These are phyloP conservation scores for Orbilia javanica DNA, from an alignment of 2,329 filamentous ascomycete species.

Conservation along the genomic window DNA sequence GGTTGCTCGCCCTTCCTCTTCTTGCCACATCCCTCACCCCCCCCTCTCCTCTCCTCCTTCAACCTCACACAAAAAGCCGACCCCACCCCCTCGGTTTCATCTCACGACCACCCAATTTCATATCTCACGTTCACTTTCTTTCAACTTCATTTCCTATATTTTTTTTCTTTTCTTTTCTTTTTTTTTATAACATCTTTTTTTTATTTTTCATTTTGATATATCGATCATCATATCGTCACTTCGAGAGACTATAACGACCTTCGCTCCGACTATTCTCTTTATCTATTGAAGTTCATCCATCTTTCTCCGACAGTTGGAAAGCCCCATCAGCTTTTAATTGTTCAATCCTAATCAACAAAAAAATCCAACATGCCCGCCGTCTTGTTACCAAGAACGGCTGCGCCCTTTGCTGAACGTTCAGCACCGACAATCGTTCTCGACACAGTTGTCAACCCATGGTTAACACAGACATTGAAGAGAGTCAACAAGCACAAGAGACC, in stretches of 20 bases:
- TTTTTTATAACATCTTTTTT: constrained; percentile 61
- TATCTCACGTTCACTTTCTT: constrained; percentile 62
- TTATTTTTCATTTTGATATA: constrained; percentile 57
- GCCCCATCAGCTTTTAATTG: constrained; percentile 51
- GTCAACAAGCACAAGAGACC: constrained; percentile 97
- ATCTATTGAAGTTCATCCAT: constrained; percentile 57
- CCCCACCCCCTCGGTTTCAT: constrained; percentile 72
- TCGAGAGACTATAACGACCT: constrained; percentile 58
- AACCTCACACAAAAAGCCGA: constrained; percentile 73
- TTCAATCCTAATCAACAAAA: constrained; percentile 46
- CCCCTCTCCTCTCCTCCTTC: constrained; percentile 64
- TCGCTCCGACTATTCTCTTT: constrained; percentile 61
- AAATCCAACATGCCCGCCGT: constrained; percentile 82
- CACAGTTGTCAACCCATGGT: constrained; percentile 93
- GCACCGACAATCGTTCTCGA: constrained; percentile 94
- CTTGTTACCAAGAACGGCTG: constrained; percentile 92
- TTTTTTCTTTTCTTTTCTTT: constrained; percentile 64
- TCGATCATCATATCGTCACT: constrained; percentile 58
- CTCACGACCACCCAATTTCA: constrained; percentile 67
- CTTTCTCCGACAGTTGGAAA: constrained; percentile 48
- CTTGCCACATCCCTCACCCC: constrained; percentile 72
- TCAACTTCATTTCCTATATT: constrained; percentile 64
- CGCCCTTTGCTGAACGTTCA: constrained; percentile 92
- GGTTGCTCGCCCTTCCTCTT: constrained; percentile 66
- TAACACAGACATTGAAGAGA: constrained; percentile 95